phyloP scores from a whole-genome alignment of 192 early-diverging fungal genomes.

The Gryganskiella cystojenkinii region DNA sequence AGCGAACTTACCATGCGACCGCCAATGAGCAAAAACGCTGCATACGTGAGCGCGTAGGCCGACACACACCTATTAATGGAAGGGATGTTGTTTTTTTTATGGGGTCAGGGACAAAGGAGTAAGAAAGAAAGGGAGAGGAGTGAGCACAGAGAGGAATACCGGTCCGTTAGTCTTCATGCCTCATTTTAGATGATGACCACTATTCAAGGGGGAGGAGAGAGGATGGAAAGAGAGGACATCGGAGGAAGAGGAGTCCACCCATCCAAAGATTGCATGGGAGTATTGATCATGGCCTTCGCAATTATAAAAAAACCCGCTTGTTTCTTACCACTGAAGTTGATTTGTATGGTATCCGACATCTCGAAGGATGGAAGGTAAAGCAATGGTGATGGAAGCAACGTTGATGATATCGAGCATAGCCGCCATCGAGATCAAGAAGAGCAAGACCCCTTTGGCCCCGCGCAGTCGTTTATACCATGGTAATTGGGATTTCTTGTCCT shows the following conservation, averaged over 20 bases:
- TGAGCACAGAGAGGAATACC: background rate
- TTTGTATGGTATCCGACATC: slow-evolving; percentile 34
- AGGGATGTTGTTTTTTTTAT: background rate
- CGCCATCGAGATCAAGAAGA: slow-evolving; percentile 30
- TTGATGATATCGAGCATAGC: slow-evolving; percentile 41
- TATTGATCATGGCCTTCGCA: too few relatives aligned
- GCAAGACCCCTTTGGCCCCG: slow-evolving; percentile 12
- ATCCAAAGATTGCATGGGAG: too few relatives aligned
- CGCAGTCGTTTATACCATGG: slow-evolving; percentile 33
- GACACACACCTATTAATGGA: slow-evolving; percentile 15
- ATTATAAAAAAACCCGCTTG: background rate
- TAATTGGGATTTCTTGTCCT: background rate
- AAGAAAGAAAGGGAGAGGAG: background rate
- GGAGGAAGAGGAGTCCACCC: too few relatives aligned
- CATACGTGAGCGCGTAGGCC: slow-evolving; percentile 26
- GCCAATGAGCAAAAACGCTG: slow-evolving; percentile 19
- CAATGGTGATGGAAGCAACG: slow-evolving; percentile 40
- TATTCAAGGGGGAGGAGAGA: too few relatives aligned
- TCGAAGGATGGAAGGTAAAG: slow-evolving; percentile 29
- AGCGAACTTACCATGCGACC: slow-evolving; percentile 21
- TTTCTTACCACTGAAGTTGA: slow-evolving; percentile 39
- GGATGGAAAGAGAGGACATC: background rate
- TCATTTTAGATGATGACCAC: too few relatives aligned
- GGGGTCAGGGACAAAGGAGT: background rate
- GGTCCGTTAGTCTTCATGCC: background rate